Evolutionary conservation across 2,329 filamentous ascomycete species (phyloP).

Genomic region (Sporothrix brasiliensis): DNA sequence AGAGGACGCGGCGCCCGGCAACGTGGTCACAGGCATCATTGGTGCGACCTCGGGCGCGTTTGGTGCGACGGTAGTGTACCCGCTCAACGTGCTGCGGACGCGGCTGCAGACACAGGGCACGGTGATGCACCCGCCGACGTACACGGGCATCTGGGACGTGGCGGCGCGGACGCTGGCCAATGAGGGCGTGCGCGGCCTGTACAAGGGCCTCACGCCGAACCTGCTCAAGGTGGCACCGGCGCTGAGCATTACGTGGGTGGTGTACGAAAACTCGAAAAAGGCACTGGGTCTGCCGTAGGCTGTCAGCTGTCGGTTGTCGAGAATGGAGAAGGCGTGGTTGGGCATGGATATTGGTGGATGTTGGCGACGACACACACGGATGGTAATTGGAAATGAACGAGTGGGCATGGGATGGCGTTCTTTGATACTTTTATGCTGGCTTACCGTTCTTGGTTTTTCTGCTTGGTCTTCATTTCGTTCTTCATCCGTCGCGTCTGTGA

Average conservation of each 20-base stretch:
- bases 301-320: no score
- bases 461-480: neutral
- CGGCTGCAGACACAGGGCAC: conserved; percentile 93
- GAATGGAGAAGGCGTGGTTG: neutral
- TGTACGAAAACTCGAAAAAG: conserved; percentile 88
- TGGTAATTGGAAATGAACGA: neutral
- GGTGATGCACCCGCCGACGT: conserved; percentile 84
- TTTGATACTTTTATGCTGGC: neutral
- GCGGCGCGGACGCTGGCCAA: conserved; percentile 77
- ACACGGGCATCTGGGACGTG: conserved; percentile 89
- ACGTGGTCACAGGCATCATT: conserved; percentile 82
- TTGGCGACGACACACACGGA: neutral
- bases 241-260: conserved; percentile 91
- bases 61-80: conserved; percentile 92
- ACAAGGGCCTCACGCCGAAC: conserved; percentile 94
- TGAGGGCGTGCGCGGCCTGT: conserved; percentile 84
- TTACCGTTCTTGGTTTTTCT: neutral
- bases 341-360: neutral
- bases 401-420: conserved; percentile 26
- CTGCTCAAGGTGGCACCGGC: conserved; percentile 94
- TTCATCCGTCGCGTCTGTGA: neutral
- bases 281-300: conserved; percentile 58
- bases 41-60: conserved; percentile 90
- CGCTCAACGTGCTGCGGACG: conserved; percentile 89
- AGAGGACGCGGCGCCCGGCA: conserved; percentile 79